Evolutionary conservation across 352 stramenopile genomes (phyloP).

Genomic region (Thalassiosira exigua): DNA sequence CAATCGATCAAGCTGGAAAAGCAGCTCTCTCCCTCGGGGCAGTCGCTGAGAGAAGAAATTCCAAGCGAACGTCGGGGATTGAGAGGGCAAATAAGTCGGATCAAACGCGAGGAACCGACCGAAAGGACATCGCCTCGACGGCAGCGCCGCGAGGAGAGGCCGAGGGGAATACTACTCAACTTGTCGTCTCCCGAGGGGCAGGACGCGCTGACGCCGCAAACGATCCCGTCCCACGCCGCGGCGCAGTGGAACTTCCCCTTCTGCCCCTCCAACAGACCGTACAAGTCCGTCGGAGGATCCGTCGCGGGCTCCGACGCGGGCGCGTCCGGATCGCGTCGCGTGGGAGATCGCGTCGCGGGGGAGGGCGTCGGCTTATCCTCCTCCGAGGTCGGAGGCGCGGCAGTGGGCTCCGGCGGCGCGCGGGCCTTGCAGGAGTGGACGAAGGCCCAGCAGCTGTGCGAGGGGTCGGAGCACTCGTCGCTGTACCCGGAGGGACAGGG

Average conservation of each 20-base stretch:
- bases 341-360: conserved; percentile 30
- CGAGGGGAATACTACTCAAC: conserved; percentile 24
- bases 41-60: conserved; percentile 28
- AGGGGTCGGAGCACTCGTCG: conserved; percentile 64
- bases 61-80: not conserved
- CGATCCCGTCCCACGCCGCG: conserved; percentile 37
- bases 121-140: not conserved
- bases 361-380: conserved; percentile 15
- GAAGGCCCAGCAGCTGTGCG: conserved; percentile 67
- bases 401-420: conserved; percentile 14
- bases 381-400: not conserved
- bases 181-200: conserved; percentile 42
- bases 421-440: conserved; percentile 44
- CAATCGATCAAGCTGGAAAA: conserved; percentile 42
- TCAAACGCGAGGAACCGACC: not conserved
- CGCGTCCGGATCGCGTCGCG: conserved; percentile 42
- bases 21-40: conserved; percentile 40
- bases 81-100: conserved; percentile 4
- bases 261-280: conserved; percentile 46
- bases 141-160: no score
- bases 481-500: conserved; percentile 74
- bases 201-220: conserved; percentile 41
- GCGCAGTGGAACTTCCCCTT: conserved; percentile 55
- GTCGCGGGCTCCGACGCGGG: conserved; percentile 46
- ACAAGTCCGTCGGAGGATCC: conserved; percentile 49